Percentiles rank a stretch among this genome's conserved stretches.
phyloP scores from a whole-genome alignment of 495 filamentous ascomycete genomes.

The Podospora pseudopauciseta region DNA sequence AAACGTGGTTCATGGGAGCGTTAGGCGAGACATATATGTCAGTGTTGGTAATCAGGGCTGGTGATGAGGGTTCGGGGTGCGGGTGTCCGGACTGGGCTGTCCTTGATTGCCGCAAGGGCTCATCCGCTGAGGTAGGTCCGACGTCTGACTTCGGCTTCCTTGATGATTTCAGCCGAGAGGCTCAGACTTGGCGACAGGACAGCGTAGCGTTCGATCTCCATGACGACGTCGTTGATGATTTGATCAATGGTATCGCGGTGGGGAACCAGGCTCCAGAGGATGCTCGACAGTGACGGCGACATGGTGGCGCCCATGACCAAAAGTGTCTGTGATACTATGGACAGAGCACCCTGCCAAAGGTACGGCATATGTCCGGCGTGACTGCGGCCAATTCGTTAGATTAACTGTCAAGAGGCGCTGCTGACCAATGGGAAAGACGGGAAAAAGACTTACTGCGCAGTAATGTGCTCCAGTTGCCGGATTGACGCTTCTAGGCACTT shows the following conservation, averaged over 20 bases:
- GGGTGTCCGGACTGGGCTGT: not conserved
- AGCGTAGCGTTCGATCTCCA: conserved; percentile 67
- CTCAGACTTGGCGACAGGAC: conserved; percentile 71
- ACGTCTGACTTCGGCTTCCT: conserved; percentile 69
- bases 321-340: conserved; percentile 74
- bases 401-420: conserved; percentile 25
- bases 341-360: conserved; percentile 79
- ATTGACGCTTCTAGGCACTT: conserved; percentile 80
- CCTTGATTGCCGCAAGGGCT: conserved; percentile 15
- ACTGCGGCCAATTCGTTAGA: conserved; percentile 51
- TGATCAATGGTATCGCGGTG: conserved; percentile 60
- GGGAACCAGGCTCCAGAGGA: conserved; percentile 58
- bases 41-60: not conserved
- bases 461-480: conserved; percentile 73
- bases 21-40: conserved; percentile 18
- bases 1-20: conserved; percentile 21
- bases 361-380: conserved; percentile 85
- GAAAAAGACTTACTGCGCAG: conserved; percentile 60
- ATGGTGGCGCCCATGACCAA: conserved; percentile 81
- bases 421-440: conserved; percentile 17
- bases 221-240: conserved; percentile 70
- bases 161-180: conserved; percentile 70
- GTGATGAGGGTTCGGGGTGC: conserved; percentile 5
- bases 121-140: conserved; percentile 50
- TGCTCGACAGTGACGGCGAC: conserved; percentile 64